phyloP scores from a whole-genome alignment of 768 basidiomycete species.

The Dacryopinax primogenitus region DNA sequence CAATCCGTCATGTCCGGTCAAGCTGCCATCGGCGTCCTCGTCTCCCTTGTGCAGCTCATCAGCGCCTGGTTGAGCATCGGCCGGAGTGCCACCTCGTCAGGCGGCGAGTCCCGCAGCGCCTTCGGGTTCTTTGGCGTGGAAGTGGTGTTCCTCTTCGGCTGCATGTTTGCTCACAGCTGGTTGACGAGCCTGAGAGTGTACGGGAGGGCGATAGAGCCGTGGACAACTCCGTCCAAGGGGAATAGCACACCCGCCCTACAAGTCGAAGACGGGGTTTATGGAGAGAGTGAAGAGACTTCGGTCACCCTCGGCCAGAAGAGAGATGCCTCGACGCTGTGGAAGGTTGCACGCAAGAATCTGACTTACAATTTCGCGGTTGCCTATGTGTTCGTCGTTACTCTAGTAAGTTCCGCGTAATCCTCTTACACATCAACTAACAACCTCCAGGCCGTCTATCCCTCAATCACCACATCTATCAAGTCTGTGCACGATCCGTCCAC shows the following conservation, averaged over 20 bases:
- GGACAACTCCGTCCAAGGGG: not conserved
- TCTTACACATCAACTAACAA: not conserved
- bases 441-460: conserved; percentile 67
- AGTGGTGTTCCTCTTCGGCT: conserved; percentile 47
- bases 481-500: conserved; percentile 43
- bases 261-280: conserved; percentile 26
- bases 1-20: conserved; percentile 32
- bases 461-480: conserved; percentile 64
- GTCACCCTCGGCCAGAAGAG: conserved; percentile 22
- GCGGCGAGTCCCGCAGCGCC: conserved; percentile 29
- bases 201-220: conserved; percentile 16
- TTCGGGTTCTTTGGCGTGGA: conserved; percentile 63
- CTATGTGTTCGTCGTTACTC: conserved; percentile 64
- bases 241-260: conserved; percentile 4
- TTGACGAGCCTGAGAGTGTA: conserved; percentile 49
- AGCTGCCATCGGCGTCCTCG: conserved; percentile 59
- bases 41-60: conserved; percentile 62
- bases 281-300: conserved; percentile 17
- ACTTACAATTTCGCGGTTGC: conserved; percentile 59
- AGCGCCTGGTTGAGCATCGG: conserved; percentile 42
- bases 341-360: conserved; percentile 38
- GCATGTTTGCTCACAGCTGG: conserved; percentile 43
- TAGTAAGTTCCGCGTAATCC: conserved; percentile 44
- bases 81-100: conserved; percentile 10
- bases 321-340: conserved; percentile 24